These are phyloP conservation scores for Boletus sensibilis DNA, from an alignment of 768 basidiomycete species.

Conservation along the genomic window DNA sequence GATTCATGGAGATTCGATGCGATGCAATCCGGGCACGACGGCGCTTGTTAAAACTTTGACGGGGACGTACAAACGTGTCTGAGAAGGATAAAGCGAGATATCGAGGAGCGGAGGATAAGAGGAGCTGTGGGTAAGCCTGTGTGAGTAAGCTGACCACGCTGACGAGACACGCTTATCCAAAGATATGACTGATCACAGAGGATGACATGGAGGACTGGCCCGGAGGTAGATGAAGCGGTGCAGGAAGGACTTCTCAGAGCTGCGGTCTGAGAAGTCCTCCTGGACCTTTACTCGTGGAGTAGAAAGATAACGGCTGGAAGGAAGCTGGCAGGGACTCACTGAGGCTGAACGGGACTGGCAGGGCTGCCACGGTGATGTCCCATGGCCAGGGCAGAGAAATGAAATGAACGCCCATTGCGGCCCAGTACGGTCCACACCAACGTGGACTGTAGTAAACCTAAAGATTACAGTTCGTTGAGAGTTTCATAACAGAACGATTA, in stretches of 20 bases:
- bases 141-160: slow-evolving; percentile 24
- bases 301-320: slow-evolving; percentile 23
- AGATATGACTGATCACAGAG: slow-evolving; percentile 25
- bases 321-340: slow-evolving; percentile 7
- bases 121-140: slow-evolving; percentile 10
- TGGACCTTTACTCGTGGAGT: slow-evolving; percentile 24
- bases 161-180: slow-evolving; percentile 17
- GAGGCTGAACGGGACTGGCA: slow-evolving; percentile 2
- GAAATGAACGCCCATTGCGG: slow-evolving; percentile 27
- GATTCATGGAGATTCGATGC: slow-evolving; percentile 20
- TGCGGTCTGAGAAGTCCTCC: slow-evolving; percentile 24
- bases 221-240: slow-evolving; percentile 27
- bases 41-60: slow-evolving; percentile 10
- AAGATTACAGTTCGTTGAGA: slow-evolving; percentile 14
- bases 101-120: slow-evolving; percentile 15
- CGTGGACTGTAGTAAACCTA: slow-evolving; percentile 25
- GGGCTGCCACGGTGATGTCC: slow-evolving; percentile 27
- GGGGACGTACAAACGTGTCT: slow-evolving; percentile 7
- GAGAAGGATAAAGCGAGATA: neutral
- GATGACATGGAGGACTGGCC: slow-evolving; percentile 12
- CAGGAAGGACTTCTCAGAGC: slow-evolving; percentile 22
- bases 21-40: slow-evolving; percentile 18
- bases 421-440: slow-evolving; percentile 15
- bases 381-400: slow-evolving; percentile 20
- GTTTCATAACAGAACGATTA: slow-evolving; percentile 8